Evolutionary conservation across 2,329 filamentous ascomycete species (phyloP).

Genomic region (Curvularia hawaiiensis): DNA sequence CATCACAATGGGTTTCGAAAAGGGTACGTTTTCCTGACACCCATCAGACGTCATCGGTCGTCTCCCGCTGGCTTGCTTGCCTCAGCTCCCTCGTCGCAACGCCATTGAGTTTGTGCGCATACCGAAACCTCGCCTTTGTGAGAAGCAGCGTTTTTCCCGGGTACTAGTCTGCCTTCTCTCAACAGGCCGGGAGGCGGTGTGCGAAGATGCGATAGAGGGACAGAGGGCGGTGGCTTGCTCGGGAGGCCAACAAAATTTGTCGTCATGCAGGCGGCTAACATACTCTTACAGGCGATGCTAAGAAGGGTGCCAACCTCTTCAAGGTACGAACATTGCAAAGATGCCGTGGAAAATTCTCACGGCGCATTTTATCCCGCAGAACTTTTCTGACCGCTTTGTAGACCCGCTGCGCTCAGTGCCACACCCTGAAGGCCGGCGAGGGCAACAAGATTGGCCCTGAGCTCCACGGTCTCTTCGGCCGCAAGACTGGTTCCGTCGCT

Average conservation of each 20-base stretch:
- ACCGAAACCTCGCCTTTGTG: conserved; percentile 10
- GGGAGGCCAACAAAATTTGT: conserved; percentile 14
- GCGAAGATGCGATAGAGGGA: conserved; percentile 35
- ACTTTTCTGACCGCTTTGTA: conserved; percentile 40
- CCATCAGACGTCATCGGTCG: conserved; percentile 39
- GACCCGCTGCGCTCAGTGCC: conserved; percentile 98
- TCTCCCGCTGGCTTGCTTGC: conserved; percentile 25
- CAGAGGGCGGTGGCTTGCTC: conserved; percentile 20
- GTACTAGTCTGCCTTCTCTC: conserved; percentile 1
- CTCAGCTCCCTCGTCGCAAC: conserved; percentile 6
- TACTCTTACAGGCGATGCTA: conserved; percentile 72
- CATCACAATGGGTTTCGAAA: conserved; percentile 49
- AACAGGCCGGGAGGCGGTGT: conserved; percentile 18
- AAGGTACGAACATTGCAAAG: conserved; percentile 60
- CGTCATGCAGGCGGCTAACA: conserved; percentile 28
- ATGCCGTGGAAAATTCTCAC: conserved; percentile 1
- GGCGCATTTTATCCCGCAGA: conserved; percentile 9
- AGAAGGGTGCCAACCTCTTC: conserved; percentile 99
- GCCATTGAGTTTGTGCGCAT: conserved; percentile 35
- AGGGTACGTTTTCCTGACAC: conserved; percentile 41
- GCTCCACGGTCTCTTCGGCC: conserved; percentile 96
- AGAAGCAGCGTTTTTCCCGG: conserved; percentile 9
- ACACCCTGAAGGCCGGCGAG: conserved; percentile 88
- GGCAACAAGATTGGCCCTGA: conserved; percentile 98
- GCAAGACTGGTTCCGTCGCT: conserved; percentile 87